A percentile compares a stretch with the other conserved stretches of the same genome.
These are phyloP conservation scores for Posidonia australis DNA, from an alignment of 106 monocot genomes.

Conservation along the genomic window DNA sequence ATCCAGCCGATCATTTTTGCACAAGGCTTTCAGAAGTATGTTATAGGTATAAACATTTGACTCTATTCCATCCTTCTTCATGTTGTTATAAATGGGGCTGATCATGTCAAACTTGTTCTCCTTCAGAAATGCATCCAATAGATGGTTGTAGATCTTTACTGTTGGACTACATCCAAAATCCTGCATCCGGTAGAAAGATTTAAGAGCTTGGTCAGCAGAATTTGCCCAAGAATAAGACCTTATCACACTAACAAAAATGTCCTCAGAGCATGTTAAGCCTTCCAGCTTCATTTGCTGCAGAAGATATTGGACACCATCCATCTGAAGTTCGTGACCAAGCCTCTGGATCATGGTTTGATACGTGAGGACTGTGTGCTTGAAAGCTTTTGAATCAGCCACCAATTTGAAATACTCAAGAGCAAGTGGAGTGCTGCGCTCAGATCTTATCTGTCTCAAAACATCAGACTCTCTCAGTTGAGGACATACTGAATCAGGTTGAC, in stretches of 20 bases:
- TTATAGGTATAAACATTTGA: conserved; percentile 83
- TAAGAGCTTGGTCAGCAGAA: conserved; percentile 47
- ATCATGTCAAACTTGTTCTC: conserved; percentile 47
- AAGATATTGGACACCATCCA: conserved; percentile 45
- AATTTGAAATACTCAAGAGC: conserved; percentile 48
- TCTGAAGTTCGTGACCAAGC: conserved; percentile 30
- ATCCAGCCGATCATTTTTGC: conserved; percentile 54
- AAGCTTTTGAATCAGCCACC: conserved; percentile 14
- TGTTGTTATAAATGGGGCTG: conserved; percentile 42
- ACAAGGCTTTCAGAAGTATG: conserved; percentile 69
- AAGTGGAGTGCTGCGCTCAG: conserved; percentile 10
- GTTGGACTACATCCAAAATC: conserved; percentile 58
- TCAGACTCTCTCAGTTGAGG: conserved; percentile 24
- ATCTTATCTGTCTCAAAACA: conserved; percentile 25
- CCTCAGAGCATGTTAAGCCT: conserved; percentile 45
- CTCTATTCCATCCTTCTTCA: conserved; percentile 63
- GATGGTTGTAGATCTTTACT: conserved; percentile 70
- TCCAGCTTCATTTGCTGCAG: conserved; percentile 71
- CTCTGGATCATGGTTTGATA: conserved; percentile 43
- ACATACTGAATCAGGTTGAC: no score
- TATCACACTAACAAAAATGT: conserved; percentile 34
- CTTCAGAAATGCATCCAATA: conserved; percentile 56
- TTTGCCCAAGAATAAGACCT: conserved; percentile 39
- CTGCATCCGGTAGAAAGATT: conserved; percentile 57
- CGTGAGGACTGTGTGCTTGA: conserved; percentile 40